phyloP scores from a whole-genome alignment of 257 asterid species.

The Primulina eburnea region DNA sequence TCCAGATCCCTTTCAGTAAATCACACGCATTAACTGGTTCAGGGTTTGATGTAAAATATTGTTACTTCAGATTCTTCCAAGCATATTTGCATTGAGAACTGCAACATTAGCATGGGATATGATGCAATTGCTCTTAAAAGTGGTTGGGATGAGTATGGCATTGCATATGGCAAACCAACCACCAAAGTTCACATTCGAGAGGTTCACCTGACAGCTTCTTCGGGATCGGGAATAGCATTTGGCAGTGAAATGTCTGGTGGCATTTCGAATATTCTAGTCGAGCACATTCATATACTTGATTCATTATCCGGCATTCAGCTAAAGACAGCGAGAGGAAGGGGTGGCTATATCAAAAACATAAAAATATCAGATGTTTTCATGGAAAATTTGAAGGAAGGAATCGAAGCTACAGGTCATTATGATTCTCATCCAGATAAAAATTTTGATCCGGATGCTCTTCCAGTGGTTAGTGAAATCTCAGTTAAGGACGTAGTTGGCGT shows the following conservation, averaged over 20 bases:
- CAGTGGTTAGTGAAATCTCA: conserved; percentile 30
- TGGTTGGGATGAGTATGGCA: conserved; percentile 99
- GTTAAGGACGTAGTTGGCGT: conserved; percentile 37
- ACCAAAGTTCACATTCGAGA: conserved; percentile 55
- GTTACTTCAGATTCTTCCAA: conserved; percentile 74
- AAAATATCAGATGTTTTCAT: neutral
- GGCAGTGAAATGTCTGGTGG: conserved; percentile 99
- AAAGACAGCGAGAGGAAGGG: conserved; percentile 77
- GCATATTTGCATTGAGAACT: conserved; percentile 74
- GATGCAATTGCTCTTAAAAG: conserved; percentile 86
- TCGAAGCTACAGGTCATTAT: neutral
- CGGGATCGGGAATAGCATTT: conserved; percentile 73
- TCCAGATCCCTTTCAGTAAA: neutral
- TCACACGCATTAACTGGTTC: neutral
- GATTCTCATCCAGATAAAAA: neutral
- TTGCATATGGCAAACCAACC: conserved; percentile 60
- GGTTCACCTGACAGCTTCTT: conserved; percentile 44
- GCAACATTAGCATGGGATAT: conserved; percentile 81
- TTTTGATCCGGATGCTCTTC: neutral
- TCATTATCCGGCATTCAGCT: conserved; percentile 61
- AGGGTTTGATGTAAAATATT: conserved; percentile 5
- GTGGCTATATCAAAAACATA: conserved; percentile 29
- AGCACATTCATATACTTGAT: conserved; percentile 45
- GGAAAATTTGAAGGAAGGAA: neutral
- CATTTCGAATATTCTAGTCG: conserved; percentile 59